These are phyloP conservation scores for Infundibulicybe gibba DNA, from an alignment of 768 basidiomycete species.

Conservation along the genomic window DNA sequence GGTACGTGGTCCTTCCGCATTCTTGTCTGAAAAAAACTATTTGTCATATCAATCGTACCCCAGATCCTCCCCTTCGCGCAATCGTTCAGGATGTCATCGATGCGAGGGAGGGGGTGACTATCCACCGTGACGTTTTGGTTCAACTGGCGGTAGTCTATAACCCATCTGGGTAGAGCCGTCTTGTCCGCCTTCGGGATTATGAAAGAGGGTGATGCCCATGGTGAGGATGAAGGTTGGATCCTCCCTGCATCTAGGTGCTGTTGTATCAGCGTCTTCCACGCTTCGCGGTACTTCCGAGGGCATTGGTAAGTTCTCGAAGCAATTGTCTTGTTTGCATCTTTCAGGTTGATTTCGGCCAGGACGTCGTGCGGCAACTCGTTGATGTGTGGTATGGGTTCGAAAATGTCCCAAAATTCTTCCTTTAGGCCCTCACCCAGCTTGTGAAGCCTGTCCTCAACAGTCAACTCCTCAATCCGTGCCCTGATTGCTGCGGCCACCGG, in stretches of 20 bases:
- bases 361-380: too few species aligned
- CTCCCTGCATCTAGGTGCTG: conserved; percentile 25
- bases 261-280: conserved; percentile 23
- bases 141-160: conserved; percentile 20
- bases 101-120: conserved; percentile 16
- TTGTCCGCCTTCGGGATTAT: conserved; percentile 23
- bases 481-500: too few species aligned
- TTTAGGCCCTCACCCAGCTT: too few species aligned
- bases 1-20: conserved; percentile 22
- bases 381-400: too few species aligned
- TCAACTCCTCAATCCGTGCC: too few species aligned
- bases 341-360: too few species aligned
- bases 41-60: conserved; percentile 35
- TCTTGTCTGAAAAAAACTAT: conserved; percentile 34
- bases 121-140: conserved; percentile 20
- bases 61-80: conserved; percentile 32
- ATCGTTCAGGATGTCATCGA: conserved; percentile 26
- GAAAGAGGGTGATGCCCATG: conserved; percentile 25
- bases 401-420: too few species aligned
- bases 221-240: conserved; percentile 18
- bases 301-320: too few species aligned
- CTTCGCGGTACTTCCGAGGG: conserved; percentile 22
- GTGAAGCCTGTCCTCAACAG: too few species aligned
- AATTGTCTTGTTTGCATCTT: too few species aligned
- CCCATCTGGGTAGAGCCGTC: conserved; percentile 14